phyloP scores from a whole-genome alignment of 2,329 filamentous ascomycete genomes.

The Aspergillus vadensis region DNA sequence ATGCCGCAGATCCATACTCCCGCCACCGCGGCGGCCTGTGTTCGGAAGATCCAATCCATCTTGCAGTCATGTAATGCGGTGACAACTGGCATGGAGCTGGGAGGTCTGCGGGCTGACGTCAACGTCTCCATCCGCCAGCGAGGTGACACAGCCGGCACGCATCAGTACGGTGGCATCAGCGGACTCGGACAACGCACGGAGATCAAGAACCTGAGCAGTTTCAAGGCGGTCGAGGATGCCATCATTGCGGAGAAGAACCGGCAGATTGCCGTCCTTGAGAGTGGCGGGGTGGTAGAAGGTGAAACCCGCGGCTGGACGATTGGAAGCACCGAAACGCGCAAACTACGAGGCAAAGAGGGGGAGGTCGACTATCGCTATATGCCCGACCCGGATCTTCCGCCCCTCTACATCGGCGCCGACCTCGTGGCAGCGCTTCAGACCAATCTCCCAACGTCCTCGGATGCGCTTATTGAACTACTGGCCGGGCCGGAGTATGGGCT shows the following conservation, averaged over 20 bases:
- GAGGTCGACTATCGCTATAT: conserved; percentile 98
- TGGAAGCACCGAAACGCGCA: conserved; percentile 76
- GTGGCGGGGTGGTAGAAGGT: conserved; percentile 72
- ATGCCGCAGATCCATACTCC: conserved; percentile 85
- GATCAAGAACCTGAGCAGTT: conserved; percentile 95
- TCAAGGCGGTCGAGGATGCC: conserved; percentile 93
- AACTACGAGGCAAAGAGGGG: conserved; percentile 88
- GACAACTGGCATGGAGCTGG: conserved; percentile 88
- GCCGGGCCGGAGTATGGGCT: conserved; percentile 65
- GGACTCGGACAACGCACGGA: conserved; percentile 85
- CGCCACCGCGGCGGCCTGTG: conserved; percentile 81
- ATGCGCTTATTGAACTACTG: conserved; percentile 66
- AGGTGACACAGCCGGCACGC: conserved; percentile 45
- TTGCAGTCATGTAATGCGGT: conserved; percentile 81
- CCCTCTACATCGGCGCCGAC: conserved; percentile 72
- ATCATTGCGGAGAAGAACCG: conserved; percentile 88
- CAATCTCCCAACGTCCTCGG: conserved; percentile 71
- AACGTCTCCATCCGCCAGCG: conserved; percentile 82
- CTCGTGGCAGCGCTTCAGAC: conserved; percentile 65
- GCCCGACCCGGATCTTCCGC: conserved; percentile 89
- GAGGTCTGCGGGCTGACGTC: conserved; percentile 87
- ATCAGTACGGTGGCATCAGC: conserved; percentile 59
- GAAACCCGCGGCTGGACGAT: conserved; percentile 94
- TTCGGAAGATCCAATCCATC: conserved; percentile 82
- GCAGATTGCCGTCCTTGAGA: conserved; percentile 78